Evolutionary conservation across 805 yeast species (phyloP).

Genomic region (Dipodascus geniculatus): DNA sequence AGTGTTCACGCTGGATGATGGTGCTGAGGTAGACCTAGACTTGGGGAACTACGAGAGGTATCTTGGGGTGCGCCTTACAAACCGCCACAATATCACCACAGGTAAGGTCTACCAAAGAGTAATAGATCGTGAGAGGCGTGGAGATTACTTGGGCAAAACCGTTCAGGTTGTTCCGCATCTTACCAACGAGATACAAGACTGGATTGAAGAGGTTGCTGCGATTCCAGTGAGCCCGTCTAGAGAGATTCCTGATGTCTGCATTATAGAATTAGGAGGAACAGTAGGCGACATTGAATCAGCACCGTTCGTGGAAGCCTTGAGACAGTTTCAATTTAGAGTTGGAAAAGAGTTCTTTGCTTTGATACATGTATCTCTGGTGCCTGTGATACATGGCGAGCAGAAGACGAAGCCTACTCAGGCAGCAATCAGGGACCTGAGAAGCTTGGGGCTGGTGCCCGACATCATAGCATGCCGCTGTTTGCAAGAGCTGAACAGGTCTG

Average conservation of each 20-base stretch:
- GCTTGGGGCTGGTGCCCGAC: slow-evolving; percentile 89
- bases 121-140: slow-evolving; percentile 86
- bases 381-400: slow-evolving; percentile 97
- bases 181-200: slow-evolving; percentile 94
- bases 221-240: slow-evolving; percentile 88
- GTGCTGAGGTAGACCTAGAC: slow-evolving; percentile 98
- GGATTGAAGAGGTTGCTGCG: slow-evolving; percentile 89
- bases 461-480: slow-evolving; percentile 97
- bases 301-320: slow-evolving; percentile 95
- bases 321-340: slow-evolving; percentile 97
- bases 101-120: slow-evolving; percentile 94
- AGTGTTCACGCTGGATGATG: slow-evolving; percentile 94
- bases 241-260: slow-evolving; percentile 88
- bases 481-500: slow-evolving; percentile 63
- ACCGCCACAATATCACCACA: slow-evolving; percentile 93
- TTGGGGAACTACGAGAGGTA: slow-evolving; percentile 97
- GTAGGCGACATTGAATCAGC: slow-evolving; percentile 99
- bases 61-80: slow-evolving; percentile 82
- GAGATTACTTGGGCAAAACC: slow-evolving; percentile 97
- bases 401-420: slow-evolving; percentile 99
- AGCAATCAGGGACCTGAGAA: slow-evolving; percentile 92
- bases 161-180: slow-evolving; percentile 98
- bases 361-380: slow-evolving; percentile 93
- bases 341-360: slow-evolving; percentile 89
- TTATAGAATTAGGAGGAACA: slow-evolving; percentile 96